Evolutionary conservation across 192 early-diverging fungal genomes (phyloP), one percentile per base, ranked within the genome.

Genomic region (Coemansia pectinata): DNA sequence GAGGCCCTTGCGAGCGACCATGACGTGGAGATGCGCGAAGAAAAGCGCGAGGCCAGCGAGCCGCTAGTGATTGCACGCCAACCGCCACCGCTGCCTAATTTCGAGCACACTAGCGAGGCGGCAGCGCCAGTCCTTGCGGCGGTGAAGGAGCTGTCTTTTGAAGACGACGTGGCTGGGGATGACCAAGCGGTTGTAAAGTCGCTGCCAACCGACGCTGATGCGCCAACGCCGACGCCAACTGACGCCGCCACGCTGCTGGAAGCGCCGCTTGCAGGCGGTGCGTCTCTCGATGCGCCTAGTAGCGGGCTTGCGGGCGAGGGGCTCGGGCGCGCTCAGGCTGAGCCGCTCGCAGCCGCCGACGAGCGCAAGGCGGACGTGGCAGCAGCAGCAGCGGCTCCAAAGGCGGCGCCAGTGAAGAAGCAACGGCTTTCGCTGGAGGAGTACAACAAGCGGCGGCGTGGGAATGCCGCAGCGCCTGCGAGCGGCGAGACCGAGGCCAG

Each of bases 371-470:
- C 12, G 15, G 72, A 38, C 36, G 36, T 38, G 36, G 36, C 36
- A 8, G 36, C 36, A 38, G 9, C 36, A 38, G 36, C 36, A 34
- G 27, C 47, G 25, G 47, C 47, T 45, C 53, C 33, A 55, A 61
- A 29, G 41, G 62, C 58, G 12, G 52, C 62, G 9, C 66, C 73
- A 2, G 73, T 50, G 9, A 78, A 84, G 47, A 84, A 84, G 65
- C 76, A 78, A 60, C 81, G 81, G 0, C 77, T 84, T 8, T 78
- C 81, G 50, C 70, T 84, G 7, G 63, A 74, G 34, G 81, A 84
- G 48, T 84, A 84, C 48, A 84, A 78, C 55, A 78, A 78, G 70
- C 81, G 76, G 19, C 69, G 81, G 19, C 72, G 77, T 12, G 73
- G 66, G 29, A 69, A 76, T 34, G 62, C 44, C 0, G 53, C 65